These are phyloP conservation scores for Hymenotorrendiella dingleyae DNA, from an alignment of 2,329 filamentous ascomycete species.

Conservation along the genomic window DNA sequence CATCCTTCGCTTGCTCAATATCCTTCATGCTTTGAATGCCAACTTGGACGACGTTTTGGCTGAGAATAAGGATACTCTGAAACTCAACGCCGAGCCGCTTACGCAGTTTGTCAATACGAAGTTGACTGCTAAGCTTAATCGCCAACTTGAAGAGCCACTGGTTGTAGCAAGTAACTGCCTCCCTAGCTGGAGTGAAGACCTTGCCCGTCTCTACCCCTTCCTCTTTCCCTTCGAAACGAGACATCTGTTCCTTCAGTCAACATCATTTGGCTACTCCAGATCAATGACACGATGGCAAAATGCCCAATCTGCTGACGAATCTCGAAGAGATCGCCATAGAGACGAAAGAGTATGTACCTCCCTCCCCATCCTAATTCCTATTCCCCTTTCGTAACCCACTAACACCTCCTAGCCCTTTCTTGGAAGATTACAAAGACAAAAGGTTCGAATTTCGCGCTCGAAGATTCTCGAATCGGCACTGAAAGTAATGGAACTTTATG, in stretches of 20 bases:
- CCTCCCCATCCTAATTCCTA: no score
- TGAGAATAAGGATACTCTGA: conserved; percentile 65
- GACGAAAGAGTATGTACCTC: no score
- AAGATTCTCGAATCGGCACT: conserved; percentile 94
- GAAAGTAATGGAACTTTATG: conserved; percentile 98
- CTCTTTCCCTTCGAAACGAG: conserved; percentile 97
- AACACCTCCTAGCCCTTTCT: no score
- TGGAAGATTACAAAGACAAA: conserved; percentile 87
- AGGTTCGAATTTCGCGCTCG: conserved; percentile 92
- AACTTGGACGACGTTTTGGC: conserved; percentile 87
- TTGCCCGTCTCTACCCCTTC: conserved; percentile 91
- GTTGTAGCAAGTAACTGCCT: conserved; percentile 97
- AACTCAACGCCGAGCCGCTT: conserved; percentile 72
- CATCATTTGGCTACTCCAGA: conserved; percentile 93
- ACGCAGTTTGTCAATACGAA: conserved; percentile 98
- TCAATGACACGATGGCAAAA: conserved; percentile 99
- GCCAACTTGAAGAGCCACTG: conserved; percentile 90
- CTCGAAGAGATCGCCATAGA: conserved; percentile 70
- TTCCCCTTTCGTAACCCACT: no score
- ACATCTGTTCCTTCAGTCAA: conserved; percentile 94
- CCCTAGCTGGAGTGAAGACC: conserved; percentile 91
- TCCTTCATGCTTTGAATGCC: conserved; percentile 86
- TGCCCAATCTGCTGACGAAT: conserved; percentile 74
- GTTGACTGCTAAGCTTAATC: conserved; percentile 92
- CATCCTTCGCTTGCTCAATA: conserved; percentile 81